Conservation (phyloP, 495 filamentous ascomycete genomes). For the Aspergillus haitiensis region DNA sequence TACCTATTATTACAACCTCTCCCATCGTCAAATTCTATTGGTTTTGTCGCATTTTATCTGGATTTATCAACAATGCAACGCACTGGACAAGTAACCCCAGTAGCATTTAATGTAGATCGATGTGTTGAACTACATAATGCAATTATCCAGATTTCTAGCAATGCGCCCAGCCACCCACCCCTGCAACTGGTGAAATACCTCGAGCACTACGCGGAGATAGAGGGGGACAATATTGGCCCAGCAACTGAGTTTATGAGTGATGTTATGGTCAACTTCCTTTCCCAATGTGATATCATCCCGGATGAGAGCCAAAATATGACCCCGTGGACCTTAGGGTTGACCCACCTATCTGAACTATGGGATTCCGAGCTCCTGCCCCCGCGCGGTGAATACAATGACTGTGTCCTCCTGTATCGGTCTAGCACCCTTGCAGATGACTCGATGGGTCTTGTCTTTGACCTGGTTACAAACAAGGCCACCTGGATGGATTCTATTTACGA, state of each 20-base stretch:
- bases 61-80: not conserved
- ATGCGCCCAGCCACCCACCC: not conserved
- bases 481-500: not conserved
- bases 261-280: not conserved
- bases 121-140: slow-evolving; percentile 4
- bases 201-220: not conserved
- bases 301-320: not conserved
- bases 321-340: not conserved
- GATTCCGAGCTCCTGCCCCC: not conserved
- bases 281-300: not conserved
- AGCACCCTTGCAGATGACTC: not conserved
- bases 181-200: not conserved
- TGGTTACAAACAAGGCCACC: not conserved
- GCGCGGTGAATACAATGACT: not conserved
- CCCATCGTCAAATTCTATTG: no score
- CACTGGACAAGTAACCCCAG: slow-evolving; percentile 4
- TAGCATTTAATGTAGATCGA: slow-evolving; percentile 1
- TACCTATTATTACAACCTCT: no score
- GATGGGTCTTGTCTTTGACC: not conserved
- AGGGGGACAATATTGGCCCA: not conserved
- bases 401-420: not conserved
- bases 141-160: not conserved
- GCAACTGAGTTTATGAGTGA: not conserved
- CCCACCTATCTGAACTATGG: not conserved
- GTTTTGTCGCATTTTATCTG: not conserved